A percentile compares a stretch with the other conserved stretches of the same genome.
These are phyloP conservation scores for Rosa rugosa DNA, from an alignment of 306 rosid species.

Conservation along the genomic window DNA sequence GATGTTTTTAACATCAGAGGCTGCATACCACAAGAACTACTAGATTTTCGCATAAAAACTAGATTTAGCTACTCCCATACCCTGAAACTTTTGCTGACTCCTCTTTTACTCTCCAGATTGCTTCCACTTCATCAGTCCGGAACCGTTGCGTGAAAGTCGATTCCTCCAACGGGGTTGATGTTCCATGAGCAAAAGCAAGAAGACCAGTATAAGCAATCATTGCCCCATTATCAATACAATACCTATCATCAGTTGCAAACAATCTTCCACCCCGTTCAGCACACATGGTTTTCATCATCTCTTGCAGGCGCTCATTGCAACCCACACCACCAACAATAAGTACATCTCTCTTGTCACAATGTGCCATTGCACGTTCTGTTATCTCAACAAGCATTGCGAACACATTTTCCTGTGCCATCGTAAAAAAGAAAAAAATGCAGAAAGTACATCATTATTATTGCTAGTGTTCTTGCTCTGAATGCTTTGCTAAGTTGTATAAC, in stretches of 20 bases:
- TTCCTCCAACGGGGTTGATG: constrained; percentile 62
- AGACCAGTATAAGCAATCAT: constrained; percentile 97
- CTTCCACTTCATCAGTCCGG: constrained; percentile 90
- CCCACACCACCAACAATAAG: constrained; percentile 97
- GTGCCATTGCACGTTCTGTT: constrained; percentile 96
- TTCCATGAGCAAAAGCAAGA: constrained; percentile 72
- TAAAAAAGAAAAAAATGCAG: not conserved
- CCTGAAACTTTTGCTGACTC: constrained; percentile 24
- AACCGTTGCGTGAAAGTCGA: constrained; percentile 84
- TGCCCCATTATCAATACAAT: constrained; percentile 91
- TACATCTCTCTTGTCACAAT: constrained; percentile 81
- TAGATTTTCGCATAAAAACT: not conserved
- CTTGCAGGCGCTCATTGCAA: constrained; percentile 85
- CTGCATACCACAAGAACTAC: not conserved
- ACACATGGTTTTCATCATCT: constrained; percentile 95
- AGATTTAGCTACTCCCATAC: constrained; percentile 22
- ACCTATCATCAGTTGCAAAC: constrained; percentile 92
- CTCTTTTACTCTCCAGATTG: constrained; percentile 74
- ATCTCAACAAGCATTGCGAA: constrained; percentile 98
- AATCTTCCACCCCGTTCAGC: constrained; percentile 81
- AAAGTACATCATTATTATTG: not conserved
- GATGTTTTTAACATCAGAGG: not conserved
- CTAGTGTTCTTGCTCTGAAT: not conserved
- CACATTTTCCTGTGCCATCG: constrained; percentile 59
- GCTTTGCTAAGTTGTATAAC: not conserved